Evolutionary conservation across 2,329 filamentous ascomycete genomes (phyloP).

Genomic region (Fusarium udum): DNA sequence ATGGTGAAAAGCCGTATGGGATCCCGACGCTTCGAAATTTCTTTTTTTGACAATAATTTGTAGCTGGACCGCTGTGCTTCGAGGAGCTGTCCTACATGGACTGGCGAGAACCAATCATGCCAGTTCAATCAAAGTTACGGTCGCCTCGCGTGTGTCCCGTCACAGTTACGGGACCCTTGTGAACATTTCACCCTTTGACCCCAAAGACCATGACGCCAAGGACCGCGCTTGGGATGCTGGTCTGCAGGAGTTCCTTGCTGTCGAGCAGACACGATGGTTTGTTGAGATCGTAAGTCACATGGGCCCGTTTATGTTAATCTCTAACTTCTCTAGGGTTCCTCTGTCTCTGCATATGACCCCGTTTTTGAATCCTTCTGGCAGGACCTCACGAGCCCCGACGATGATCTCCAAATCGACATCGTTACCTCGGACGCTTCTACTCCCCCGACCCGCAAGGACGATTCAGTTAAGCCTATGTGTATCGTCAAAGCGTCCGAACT

Average conservation of each 20-base stretch:
- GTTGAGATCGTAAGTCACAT: slow-evolving; percentile 31
- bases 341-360: slow-evolving; percentile 12
- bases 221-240: slow-evolving; percentile 36
- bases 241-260: slow-evolving; percentile 21
- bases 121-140: slow-evolving; percentile 14
- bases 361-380: slow-evolving; percentile 18
- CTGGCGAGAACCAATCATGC: slow-evolving; percentile 10
- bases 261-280: slow-evolving; percentile 47
- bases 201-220: slow-evolving; percentile 2
- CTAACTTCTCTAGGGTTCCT: slow-evolving; percentile 25
- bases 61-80: slow-evolving; percentile 50
- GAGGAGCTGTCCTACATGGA: slow-evolving; percentile 47
- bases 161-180: slow-evolving; percentile 43
- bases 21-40: accelerated
- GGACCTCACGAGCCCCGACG: neutral
- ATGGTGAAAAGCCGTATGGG: slow-evolving; percentile 48
- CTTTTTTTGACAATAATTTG: neutral
- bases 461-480: slow-evolving; percentile 31
- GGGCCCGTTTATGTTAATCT: neutral
- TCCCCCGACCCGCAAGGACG: slow-evolving; percentile 10
- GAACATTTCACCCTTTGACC: slow-evolving; percentile 26
- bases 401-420: slow-evolving; percentile 17
- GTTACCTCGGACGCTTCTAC: slow-evolving; percentile 8
- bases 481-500: slow-evolving; percentile 23
- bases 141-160: slow-evolving; percentile 44